Conservation (phyloP, 352 stramenopile species). For the Halophytophthora batemanensis region DNA sequence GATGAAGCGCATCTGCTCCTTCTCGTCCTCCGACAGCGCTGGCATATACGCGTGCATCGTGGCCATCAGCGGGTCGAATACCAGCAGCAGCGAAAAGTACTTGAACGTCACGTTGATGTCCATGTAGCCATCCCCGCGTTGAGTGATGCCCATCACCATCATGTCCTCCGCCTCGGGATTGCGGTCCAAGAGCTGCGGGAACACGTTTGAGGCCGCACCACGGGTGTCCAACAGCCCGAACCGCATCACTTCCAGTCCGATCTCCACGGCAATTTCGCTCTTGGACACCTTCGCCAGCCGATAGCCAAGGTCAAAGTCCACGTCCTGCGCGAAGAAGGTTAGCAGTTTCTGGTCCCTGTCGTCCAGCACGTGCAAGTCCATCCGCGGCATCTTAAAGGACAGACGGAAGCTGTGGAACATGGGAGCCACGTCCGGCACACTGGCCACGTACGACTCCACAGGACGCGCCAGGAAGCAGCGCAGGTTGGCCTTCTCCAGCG, state of each 20-base stretch:
- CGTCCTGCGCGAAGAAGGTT: conserved; percentile 50
- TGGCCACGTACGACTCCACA: conserved; percentile 55
- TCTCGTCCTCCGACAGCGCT: conserved; percentile 64
- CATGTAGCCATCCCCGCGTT: conserved; percentile 52
- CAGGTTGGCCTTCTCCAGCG: conserved; percentile 49
- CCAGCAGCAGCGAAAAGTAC: conserved; percentile 64
- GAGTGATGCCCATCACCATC: conserved; percentile 43
- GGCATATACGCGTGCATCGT: conserved; percentile 56
- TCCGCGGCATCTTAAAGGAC: conserved; percentile 43
- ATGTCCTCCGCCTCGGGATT: conserved; percentile 62
- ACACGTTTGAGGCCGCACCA: conserved; percentile 61
- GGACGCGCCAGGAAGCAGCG: conserved; percentile 62
- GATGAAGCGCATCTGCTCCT: conserved; percentile 71
- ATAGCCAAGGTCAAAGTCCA: conserved; percentile 46
- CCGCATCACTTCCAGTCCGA: conserved; percentile 43
- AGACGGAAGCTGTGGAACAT: conserved; percentile 66
- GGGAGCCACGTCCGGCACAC: conserved; percentile 33
- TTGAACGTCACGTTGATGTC: conserved; percentile 51
- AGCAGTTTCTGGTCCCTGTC: conserved; percentile 47
- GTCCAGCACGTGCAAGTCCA: conserved; percentile 50
- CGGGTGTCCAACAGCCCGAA: conserved; percentile 77
- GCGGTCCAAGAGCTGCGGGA: conserved; percentile 69
- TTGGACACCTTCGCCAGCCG: conserved; percentile 41
- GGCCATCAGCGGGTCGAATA: conserved; percentile 74
- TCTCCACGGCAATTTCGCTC: conserved; percentile 40